Base-by-base conservation (phyloP, 768 basidiomycete species). In the Mycena polygramma region DNA sequence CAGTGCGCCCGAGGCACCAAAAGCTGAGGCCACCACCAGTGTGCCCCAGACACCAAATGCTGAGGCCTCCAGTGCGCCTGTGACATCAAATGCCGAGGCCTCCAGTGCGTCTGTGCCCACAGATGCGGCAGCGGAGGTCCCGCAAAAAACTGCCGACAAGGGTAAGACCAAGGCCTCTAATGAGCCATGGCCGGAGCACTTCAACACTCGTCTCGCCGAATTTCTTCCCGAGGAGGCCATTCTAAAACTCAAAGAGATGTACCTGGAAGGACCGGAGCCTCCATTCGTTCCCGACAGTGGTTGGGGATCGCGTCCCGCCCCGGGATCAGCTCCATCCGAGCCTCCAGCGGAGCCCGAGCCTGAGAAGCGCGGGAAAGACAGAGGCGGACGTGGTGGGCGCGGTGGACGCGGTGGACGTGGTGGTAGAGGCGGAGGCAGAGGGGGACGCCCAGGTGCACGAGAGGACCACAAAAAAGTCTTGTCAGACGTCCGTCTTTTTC, bases 221-320 rank as follows among this genome's bases (percentile, higher is more conserved):
- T 93, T 90, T 81, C 84, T 98, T 35, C 87, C 92, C 5, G 84
- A 86, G 63, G 84, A 86, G 22, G 85, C 85, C 7, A 87, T 96
- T 39, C 75, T 79, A 30, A 82, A 89, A 45, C 79, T 98, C 46
- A 95, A 92, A 77, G 81, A 86, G 48, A 89, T 98, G 79, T 93
- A 87, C 69, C 82, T 95, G 22, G 92, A 97, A 81, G 96, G 97
- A 1, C 90, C 91, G 7, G 90, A 92, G 68, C 91, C 93, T 43
- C 93, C 94, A 0, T 85, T 90, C 68, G 84, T 88, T 49, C 90
- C 89, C 70, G 94, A 96, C 80, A 82, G 79, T 64, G 95, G 95
- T 13, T 96, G 94, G 94, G 89, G 81, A 30, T 84, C 85, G 46
- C 87, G 89, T 63, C 77, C 79, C 37, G 66, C 81, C 2, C 26